Percentiles rank a stretch among this genome's conserved stretches.
Evolutionary conservation across 345 rosid species (phyloP).

Genomic region (Trapa incisa): DNA sequence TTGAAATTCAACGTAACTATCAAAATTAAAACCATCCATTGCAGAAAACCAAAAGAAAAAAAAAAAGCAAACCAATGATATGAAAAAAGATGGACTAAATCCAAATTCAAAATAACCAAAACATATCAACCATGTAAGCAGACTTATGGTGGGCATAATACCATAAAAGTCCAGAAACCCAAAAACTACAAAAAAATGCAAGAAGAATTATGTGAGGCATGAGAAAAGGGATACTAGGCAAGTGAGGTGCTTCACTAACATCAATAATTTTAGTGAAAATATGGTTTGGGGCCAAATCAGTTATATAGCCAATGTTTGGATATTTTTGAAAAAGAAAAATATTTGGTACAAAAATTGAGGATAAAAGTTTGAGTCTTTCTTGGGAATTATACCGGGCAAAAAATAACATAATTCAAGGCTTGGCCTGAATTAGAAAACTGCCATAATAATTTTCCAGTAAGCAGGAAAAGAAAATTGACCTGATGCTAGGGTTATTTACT

Average conservation of each 20-base stretch:
- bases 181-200: neutral
- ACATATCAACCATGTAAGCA: neutral
- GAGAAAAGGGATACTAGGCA: neutral
- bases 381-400: too few relatives aligned
- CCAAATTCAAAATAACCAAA: neutral
- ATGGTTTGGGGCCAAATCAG: too few relatives aligned
- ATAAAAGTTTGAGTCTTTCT: too few relatives aligned
- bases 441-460: neutral
- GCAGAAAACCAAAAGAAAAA: neutral
- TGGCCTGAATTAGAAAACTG: too few relatives aligned
- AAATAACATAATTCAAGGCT: too few relatives aligned
- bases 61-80: neutral
- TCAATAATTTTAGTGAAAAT: neutral
- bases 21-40: neutral
- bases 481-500: constrained; percentile 39
- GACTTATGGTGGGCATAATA: neutral
- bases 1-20: constrained; percentile 8
- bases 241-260: neutral
- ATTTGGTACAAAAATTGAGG: too few relatives aligned
- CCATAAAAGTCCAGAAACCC: neutral
- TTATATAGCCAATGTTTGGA: too few relatives aligned
- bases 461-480: constrained; percentile 27
- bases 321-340: too few relatives aligned
- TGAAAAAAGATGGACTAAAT: neutral
- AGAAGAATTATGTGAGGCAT: too few relatives aligned